Evolutionary conservation across 2,329 filamentous ascomycete genomes (phyloP).

Genomic region (Alternaria sp.): DNA sequence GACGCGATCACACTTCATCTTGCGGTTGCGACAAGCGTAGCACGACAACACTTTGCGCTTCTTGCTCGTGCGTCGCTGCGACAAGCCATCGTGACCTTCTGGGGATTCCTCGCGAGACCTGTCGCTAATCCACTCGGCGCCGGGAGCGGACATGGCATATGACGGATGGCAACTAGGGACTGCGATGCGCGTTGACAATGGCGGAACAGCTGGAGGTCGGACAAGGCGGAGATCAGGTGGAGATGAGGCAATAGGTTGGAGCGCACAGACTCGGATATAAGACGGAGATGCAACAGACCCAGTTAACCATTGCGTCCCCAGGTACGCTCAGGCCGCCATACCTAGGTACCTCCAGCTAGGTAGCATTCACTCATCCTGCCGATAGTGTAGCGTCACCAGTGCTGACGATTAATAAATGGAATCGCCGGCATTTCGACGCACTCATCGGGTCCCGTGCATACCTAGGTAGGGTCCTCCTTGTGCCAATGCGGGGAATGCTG

Average conservation of each 20-base stretch:
- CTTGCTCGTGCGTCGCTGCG: constrained; percentile 50
- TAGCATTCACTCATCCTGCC: not conserved
- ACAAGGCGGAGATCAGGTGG: constrained; percentile 28
- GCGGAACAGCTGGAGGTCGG: constrained; percentile 17
- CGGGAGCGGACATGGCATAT: constrained; percentile 34
- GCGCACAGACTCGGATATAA: constrained; percentile 1
- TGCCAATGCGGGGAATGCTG: constrained; percentile 22
- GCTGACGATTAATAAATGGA: not conserved
- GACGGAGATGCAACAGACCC: not conserved
- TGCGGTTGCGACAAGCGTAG: constrained; percentile 55
- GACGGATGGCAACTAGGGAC: not conserved
- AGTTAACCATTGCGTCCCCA: not conserved
- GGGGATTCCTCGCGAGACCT: constrained; percentile 43
- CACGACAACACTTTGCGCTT: constrained; percentile 56
- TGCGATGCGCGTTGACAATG: constrained; percentile 1
- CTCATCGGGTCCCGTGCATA: too few relatives aligned
- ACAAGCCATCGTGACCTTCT: constrained; percentile 27
- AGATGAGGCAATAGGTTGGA: not conserved
- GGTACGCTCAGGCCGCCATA: not conserved
- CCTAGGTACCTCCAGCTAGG: not conserved
- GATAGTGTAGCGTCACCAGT: not conserved
- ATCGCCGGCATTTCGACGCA: not conserved
- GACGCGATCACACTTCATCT: constrained; percentile 55
- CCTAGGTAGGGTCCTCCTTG: too few relatives aligned
- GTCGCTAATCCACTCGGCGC: constrained; percentile 23